Base-by-base conservation (phyloP, 345 rosid species). In the Linum usitatissimum region DNA sequence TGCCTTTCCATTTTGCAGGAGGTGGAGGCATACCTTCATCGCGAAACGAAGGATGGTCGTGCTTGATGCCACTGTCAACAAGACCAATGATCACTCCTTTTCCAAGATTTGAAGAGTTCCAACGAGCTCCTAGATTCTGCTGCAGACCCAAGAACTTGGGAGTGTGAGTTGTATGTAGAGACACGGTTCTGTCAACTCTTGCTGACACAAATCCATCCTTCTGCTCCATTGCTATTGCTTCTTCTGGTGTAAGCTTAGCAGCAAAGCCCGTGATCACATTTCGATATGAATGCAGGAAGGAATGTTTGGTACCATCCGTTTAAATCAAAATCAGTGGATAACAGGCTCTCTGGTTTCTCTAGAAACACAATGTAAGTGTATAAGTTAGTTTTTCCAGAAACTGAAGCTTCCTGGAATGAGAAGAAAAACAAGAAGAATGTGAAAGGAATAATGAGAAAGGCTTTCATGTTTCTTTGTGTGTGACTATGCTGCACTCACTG, bases 241-340 rank as follows among this genome's bases (percentile, higher is more conserved):
- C 79, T 0, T 55, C 23, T 19, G 30, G 14, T 18, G 59, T 55
- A 19, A 55, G 59, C 59, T 28, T 55, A 20, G 59, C 79, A 0
- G 82, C 77, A 18, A 75, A 78, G 18, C 79, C 82, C 0, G 69
- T 60, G 19, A 62, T 28, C 19, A 65, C 73, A 39, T 69, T 63
- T 60, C 49, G 66, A 55, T 70, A 78, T 20, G 77, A 69, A 45
- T 66, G 39, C 28, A 18, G 59, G 30, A 19, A 55, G 30, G 28
- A 55, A 55, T 17, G 59, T 18, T 18, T 12, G 8, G 59, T 55
- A 55, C 59, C 59, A 55, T 0, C 30, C 18, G 1, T 7, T 1
- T 3, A 55, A 55, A 55, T 55, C 59, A 1, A 10, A 5, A 45
- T 7, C 51, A 10, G 51, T 10, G 6, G 23, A 12, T 14, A 20